Conservation (phyloP, 1,139 yeast species). For the Sugiyamaella sp. region DNA sequence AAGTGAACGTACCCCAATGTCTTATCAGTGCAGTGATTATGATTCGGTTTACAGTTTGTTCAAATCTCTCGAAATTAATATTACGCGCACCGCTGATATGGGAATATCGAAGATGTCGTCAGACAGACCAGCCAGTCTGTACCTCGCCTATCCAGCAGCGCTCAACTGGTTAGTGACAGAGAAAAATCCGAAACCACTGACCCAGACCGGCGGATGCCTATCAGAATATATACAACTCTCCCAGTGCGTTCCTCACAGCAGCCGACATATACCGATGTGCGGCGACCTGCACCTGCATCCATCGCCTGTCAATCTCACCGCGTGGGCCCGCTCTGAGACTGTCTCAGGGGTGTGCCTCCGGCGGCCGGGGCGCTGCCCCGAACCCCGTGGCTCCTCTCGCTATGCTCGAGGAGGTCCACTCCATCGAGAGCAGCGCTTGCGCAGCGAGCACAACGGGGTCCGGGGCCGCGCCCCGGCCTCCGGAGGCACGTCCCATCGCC, state of each 20-base stretch:
- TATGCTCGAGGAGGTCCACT: too few relatives aligned
- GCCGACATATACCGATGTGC: constrained; percentile 3
- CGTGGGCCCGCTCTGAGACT: too few relatives aligned
- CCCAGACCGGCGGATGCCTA: neutral
- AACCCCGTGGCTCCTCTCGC: neutral
- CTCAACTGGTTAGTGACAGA: too few relatives aligned
- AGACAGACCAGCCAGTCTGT: too few relatives aligned
- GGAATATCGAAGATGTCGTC: too few relatives aligned
- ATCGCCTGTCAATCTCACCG: neutral
- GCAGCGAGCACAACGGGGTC: neutral
- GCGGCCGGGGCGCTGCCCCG: neutral
- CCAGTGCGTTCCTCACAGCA: neutral
- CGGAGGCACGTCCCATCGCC: too few relatives aligned
- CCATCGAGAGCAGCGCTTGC: neutral
- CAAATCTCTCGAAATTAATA: too few relatives aligned
- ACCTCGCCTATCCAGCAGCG: too few relatives aligned
- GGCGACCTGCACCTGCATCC: neutral
- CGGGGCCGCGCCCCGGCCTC: neutral
- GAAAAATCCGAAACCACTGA: neutral
- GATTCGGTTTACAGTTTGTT: too few relatives aligned
- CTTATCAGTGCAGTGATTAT: too few relatives aligned
- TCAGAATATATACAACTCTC: neutral
- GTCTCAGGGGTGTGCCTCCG: neutral
- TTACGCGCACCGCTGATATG: too few relatives aligned
- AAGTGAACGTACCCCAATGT: too few relatives aligned